Evolutionary conservation across 2,329 filamentous ascomycete genomes (phyloP).

Genomic region (Clonostachys rhizophaga): DNA sequence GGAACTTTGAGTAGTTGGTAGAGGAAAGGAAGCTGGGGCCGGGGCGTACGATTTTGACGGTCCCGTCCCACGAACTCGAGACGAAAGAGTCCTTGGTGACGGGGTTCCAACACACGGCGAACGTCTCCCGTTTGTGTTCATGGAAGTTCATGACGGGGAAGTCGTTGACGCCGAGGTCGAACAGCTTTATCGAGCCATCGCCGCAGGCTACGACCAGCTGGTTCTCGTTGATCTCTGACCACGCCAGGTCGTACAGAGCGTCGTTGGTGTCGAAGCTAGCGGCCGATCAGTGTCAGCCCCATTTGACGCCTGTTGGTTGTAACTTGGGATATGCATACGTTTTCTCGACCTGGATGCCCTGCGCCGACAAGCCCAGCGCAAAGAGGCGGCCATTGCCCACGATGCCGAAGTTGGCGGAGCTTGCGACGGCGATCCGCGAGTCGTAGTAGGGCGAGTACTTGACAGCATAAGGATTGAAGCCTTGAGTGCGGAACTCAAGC

Average conservation of each 20-base stretch:
- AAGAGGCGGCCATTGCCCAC: conserved; percentile 93
- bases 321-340: conserved; percentile 43
- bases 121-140: conserved; percentile 90
- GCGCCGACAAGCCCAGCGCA: conserved; percentile 74
- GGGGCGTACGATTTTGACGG: conserved; percentile 71
- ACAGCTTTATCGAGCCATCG: conserved; percentile 92
- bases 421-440: conserved; percentile 83
- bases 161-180: conserved; percentile 74
- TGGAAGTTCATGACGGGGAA: conserved; percentile 91
- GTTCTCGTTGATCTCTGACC: conserved; percentile 96
- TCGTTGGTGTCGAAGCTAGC: conserved; percentile 94
- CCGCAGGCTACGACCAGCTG: conserved; percentile 86
- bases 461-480: conserved; percentile 93
- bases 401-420: conserved; percentile 93
- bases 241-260: conserved; percentile 88
- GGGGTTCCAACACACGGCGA: conserved; percentile 89
- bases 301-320: background rate
- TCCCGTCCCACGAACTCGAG: conserved; percentile 93
- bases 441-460: conserved; percentile 99
- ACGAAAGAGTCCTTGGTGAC: conserved; percentile 87
- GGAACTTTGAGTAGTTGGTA: background rate
- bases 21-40: background rate
- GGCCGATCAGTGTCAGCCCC: conserved; percentile 1
- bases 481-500: conserved; percentile 91
- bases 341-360: conserved; percentile 82